These are phyloP conservation scores for Fusarium sp. DNA, from an alignment of 2,329 filamentous ascomycete genomes.

Conservation along the genomic window DNA sequence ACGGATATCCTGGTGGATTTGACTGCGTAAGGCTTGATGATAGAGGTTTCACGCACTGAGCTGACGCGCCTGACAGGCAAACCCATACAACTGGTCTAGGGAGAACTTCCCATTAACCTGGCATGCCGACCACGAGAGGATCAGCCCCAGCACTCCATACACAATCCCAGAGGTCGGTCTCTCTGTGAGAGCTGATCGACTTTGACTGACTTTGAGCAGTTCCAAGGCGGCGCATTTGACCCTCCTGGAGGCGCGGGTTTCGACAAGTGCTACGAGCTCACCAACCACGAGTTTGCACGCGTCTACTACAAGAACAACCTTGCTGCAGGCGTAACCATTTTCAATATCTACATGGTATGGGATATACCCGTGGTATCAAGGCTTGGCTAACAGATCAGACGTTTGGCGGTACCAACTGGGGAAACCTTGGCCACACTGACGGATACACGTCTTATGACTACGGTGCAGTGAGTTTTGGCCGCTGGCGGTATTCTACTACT, in stretches of 20 bases:
- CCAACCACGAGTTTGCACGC: slow-evolving; percentile 77
- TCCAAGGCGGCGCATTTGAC: slow-evolving; percentile 77
- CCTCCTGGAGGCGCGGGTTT: slow-evolving; percentile 79
- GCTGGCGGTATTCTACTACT: rapidly evolving
- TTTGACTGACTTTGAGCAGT: slow-evolving; percentile 50
- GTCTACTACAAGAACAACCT: slow-evolving; percentile 83
- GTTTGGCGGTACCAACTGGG: slow-evolving; percentile 85
- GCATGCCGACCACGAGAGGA: slow-evolving; percentile 61
- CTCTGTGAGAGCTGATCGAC: rapidly evolving
- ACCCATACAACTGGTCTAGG: slow-evolving; percentile 56
- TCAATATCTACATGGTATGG: slow-evolving; percentile 78
- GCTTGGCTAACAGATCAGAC: slow-evolving; percentile 52
- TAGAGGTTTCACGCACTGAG: rapidly evolving
- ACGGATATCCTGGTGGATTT: slow-evolving; percentile 69
- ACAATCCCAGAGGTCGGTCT: slow-evolving; percentile 56
- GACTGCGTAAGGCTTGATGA: slow-evolving; percentile 54
- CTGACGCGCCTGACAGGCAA: slow-evolving; percentile 44
- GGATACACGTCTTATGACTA: slow-evolving; percentile 69
- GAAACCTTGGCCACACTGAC: slow-evolving; percentile 75
- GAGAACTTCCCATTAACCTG: slow-evolving; percentile 55
- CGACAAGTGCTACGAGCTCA: slow-evolving; percentile 69
- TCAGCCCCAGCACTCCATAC: slow-evolving; percentile 73
- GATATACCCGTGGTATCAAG: rapidly evolving
- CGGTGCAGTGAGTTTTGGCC: slow-evolving; percentile 49
- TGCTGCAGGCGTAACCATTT: slow-evolving; percentile 70